Evolutionary conservation across 179 eudicot species (phyloP), one percentile per base, ranked within the genome.

Genomic region (Amaranthus tricolor): DNA sequence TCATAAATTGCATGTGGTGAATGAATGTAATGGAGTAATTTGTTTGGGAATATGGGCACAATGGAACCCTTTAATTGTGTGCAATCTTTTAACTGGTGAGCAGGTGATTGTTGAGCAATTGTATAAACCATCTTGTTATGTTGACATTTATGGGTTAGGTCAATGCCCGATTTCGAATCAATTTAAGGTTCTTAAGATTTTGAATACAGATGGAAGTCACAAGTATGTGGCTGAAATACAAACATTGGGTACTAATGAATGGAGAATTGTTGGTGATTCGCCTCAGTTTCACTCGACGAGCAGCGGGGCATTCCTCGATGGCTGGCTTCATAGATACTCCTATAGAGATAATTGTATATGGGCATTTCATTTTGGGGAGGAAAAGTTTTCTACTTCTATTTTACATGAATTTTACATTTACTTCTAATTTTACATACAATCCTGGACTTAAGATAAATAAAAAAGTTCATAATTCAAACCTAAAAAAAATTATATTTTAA

Each of bases 231-330:
- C 73, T 1, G 73, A 70, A 9, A 70, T 70, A 53, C 73, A 70
- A 31, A 70, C 73, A 8, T 21, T 55, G 4, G 73, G 73, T 15
- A 70, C 50, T 0, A 40, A 53, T 43, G 24, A 70, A 70, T 70
- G 73, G 73, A 70, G 73, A 55, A 16, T 14, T 53, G 49, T 70
- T 55, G 73, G 62, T 9, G 62, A 70, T 70, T 60, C 73, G 16
- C 61, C 62, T 12, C 10, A 6, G 9, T 68, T 68, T 52, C 49
- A 53, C 13, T 15, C 31, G 21, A 55, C 21, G 62, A 54, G 11
- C 7, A 70, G 71, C 24, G 62, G 62, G 50, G 62, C 50, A 7
- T 70, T 70, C 24, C 61, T 70, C 40, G 20, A 70, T 31, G 62
- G 73, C 48, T 70, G 50, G 13, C 73, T 55, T 24, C 73, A 70